Conservation (phyloP, 106 monocot genomes). For the Agapanthus africanus region DNA sequence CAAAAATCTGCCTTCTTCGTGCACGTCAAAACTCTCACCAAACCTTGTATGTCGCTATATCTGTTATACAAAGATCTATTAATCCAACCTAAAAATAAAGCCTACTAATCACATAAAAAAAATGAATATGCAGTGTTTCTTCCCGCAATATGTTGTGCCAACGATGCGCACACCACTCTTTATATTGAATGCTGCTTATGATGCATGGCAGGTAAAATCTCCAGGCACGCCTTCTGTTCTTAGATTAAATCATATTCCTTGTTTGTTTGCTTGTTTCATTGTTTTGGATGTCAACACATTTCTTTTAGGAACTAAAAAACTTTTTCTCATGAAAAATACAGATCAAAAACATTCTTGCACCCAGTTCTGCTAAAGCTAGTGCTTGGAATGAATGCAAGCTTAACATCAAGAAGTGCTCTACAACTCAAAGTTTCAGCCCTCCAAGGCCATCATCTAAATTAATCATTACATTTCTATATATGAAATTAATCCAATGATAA, state of each 20-base stretch:
- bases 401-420: conserved; percentile 53
- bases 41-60: conserved; percentile 28
- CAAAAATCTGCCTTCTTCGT: conserved; percentile 72
- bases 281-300: too few species aligned
- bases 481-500: too few species aligned
- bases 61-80: not conserved
- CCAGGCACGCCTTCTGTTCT: not conserved
- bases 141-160: conserved; percentile 62
- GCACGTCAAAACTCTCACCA: conserved; percentile 53
- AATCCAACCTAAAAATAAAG: not conserved
- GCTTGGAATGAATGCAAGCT: conserved; percentile 71
- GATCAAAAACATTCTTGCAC: conserved; percentile 76
- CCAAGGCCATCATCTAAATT: conserved; percentile 32
- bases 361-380: conserved; percentile 37
- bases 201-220: conserved; percentile 70
- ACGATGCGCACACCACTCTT: conserved; percentile 69
- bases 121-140: conserved; percentile 63
- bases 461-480: too few species aligned
- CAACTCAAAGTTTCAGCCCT: conserved; percentile 39
- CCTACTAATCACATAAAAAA: not conserved
- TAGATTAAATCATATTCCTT: too few species aligned
- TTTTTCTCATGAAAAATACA: too few species aligned
- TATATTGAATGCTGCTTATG: conserved; percentile 83
- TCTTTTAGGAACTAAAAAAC: too few species aligned
- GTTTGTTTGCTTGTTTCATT: too few species aligned